Base-by-base conservation (phyloP, 352 stramenopile genomes). In the Globisporangium radiosum region DNA sequence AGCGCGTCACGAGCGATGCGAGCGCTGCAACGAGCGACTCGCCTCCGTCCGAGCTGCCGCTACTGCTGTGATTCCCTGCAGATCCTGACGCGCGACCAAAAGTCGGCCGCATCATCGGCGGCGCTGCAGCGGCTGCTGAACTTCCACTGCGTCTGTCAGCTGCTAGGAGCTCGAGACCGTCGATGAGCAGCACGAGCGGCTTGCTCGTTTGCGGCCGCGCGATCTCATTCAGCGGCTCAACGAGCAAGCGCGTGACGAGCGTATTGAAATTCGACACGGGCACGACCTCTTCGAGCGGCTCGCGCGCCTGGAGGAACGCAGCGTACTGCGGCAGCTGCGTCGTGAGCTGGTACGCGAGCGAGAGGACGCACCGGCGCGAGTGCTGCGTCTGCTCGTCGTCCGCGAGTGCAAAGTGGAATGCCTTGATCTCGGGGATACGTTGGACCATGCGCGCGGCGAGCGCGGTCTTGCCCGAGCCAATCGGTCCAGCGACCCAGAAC, bases 341-440 rank as follows among this genome's bases (percentile, higher is more conserved):
- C 33, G 81, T 91, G 8, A 91, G 66, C 52, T 91, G 81, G 25
- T 89, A 91, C 5, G 75, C 77, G 0, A 91, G 59, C 10, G 79
- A 90, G 13, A 91, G 69, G 54, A 91, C 68, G 33, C 81, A 91
- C 1, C 81, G 75, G 0, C 81, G 58, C 15, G 75, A 68, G 25
- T 62, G 85, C 38, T 88, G 81, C n/a, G 81, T 90, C 62, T 91
- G 81, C 45, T 91, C 79, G 44, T 91, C 77, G 47, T 91, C 81
- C 53, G 87, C 75, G 15, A 77, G 65, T 17, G 79, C 78, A 50
- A 91, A 87, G 55, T 91, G 81, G 57, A 89, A 89, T 9, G 81
- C 81, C 15, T 75, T 70, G 47, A 91, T 86, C 62, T 91, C 81
- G 3, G 81, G 81, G 9, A 81, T 79, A 2, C 52, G 65, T 52